These are phyloP conservation scores for Tilletia horrida DNA, from an alignment of 1,284 basidiomycete genomes.

Conservation along the genomic window DNA sequence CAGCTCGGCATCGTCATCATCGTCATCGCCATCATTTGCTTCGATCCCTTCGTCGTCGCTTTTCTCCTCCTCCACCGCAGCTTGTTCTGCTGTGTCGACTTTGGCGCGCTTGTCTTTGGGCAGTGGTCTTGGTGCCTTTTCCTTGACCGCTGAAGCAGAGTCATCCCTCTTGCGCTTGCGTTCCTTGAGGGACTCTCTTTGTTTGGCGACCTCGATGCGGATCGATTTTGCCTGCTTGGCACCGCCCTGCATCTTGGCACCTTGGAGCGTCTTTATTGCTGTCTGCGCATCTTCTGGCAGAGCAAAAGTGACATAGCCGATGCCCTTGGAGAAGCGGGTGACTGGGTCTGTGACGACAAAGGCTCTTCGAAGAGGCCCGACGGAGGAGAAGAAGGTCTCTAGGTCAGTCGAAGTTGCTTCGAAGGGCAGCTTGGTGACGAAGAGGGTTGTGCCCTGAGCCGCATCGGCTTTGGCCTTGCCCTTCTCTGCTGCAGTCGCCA, in stretches of 20 bases:
- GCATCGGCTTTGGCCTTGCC: not conserved
- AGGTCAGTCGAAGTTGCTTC: slow-evolving; percentile 84
- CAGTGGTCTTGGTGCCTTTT: not conserved
- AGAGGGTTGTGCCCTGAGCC: slow-evolving; percentile 49
- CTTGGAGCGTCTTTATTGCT: slow-evolving; percentile 47
- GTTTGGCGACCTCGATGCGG: slow-evolving; percentile 44
- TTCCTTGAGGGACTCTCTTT: slow-evolving; percentile 33
- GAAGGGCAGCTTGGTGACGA: slow-evolving; percentile 67
- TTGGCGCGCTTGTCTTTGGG: slow-evolving; percentile 21
- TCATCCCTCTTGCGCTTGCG: slow-evolving; percentile 22
- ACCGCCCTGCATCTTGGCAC: slow-evolving; percentile 41
- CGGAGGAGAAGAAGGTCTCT: slow-evolving; percentile 86
- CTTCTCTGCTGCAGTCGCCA: not conserved
- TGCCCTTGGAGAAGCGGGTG: slow-evolving; percentile 83
- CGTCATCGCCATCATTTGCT: slow-evolving; percentile 19
- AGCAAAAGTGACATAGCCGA: slow-evolving; percentile 95
- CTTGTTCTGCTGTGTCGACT: not conserved
- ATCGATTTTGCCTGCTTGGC: slow-evolving; percentile 40
- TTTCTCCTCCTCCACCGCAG: slow-evolving; percentile 7
- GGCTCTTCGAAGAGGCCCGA: slow-evolving; percentile 87
- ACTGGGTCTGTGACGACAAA: slow-evolving; percentile 82
- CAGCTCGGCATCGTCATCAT: slow-evolving; percentile 51
- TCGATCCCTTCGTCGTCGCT: slow-evolving; percentile 18
- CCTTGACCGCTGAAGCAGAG: not conserved
- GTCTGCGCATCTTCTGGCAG: slow-evolving; percentile 75